A percentile compares a stretch with the other conserved stretches of the same genome.
Conservation (phyloP, 1,284 basidiomycete genomes). For the Puccinia polysora region DNA sequence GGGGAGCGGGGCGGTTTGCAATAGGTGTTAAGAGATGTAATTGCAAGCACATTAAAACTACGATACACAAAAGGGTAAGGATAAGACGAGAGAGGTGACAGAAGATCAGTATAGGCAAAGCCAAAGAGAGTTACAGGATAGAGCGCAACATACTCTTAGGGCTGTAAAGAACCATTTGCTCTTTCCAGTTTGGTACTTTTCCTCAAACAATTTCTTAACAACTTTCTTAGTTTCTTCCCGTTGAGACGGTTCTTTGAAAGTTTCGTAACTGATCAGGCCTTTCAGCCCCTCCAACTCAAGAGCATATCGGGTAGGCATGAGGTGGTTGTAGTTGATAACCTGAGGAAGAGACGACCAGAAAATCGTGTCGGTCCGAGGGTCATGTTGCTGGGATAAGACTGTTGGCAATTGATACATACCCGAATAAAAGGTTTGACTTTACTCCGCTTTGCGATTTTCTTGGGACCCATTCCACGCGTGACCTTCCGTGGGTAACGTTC, state of each 20-base stretch:
- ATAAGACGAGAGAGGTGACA: too few species aligned
- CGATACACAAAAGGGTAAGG: too few species aligned
- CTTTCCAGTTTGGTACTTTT: constrained; percentile 81
- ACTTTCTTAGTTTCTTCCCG: constrained; percentile 90
- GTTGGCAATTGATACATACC: constrained; percentile 59
- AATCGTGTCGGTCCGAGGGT: neutral
- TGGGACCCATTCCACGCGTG: constrained; percentile 90
- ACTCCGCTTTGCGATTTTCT: constrained; percentile 80
- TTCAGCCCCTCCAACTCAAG: constrained; percentile 89
- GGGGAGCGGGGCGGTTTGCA: too few species aligned
- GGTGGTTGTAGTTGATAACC: constrained; percentile 91
- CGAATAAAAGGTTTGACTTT: constrained; percentile 99
- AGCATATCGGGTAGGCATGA: constrained; percentile 95
- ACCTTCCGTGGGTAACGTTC: constrained; percentile 95
- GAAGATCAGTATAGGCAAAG: too few species aligned
- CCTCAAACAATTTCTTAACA: constrained; percentile 91
- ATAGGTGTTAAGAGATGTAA: too few species aligned
- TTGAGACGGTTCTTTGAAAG: constrained; percentile 91
- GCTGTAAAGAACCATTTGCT: constrained; percentile 91
- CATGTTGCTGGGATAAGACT: neutral
- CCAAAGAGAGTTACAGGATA: too few species aligned
- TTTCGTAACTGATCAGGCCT: constrained; percentile 72
- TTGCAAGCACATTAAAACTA: too few species aligned
- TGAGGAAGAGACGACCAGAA: constrained; percentile 51
- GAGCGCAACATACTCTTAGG: too few species aligned